These are phyloP conservation scores for Fusarium haematococcum DNA, from an alignment of 2,329 filamentous ascomycete genomes.

Conservation along the genomic window DNA sequence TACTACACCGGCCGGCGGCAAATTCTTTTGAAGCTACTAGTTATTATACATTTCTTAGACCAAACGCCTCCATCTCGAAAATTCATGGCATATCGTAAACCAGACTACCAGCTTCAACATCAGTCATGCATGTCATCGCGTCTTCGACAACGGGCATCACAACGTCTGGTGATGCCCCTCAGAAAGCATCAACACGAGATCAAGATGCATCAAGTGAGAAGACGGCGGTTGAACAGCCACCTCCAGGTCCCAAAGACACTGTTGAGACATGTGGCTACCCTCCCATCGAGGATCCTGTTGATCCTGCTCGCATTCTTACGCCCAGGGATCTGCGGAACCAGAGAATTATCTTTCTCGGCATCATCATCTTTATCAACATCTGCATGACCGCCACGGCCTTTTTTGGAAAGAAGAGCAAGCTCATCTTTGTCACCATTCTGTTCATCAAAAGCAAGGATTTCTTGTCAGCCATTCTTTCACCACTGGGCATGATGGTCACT, in stretches of 20 bases:
- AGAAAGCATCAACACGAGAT: not conserved
- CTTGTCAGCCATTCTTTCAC: constrained; percentile 29
- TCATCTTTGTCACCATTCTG: constrained; percentile 24
- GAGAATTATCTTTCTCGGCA: constrained; percentile 22
- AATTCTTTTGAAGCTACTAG: not conserved
- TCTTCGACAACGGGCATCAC: not conserved
- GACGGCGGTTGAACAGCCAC: not conserved
- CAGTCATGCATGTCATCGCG: not conserved
- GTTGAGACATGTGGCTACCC: constrained; percentile 32
- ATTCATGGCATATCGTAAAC: not conserved
- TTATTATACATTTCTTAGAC: not conserved
- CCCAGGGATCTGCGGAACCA: constrained; percentile 30
- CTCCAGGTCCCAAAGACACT: constrained; percentile 2
- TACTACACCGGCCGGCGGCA: not conserved
- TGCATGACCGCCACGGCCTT: constrained; percentile 28
- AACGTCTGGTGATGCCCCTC: not conserved
- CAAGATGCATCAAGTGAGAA: not conserved
- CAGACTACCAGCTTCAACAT: not conserved
- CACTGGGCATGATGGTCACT: constrained; percentile 14
- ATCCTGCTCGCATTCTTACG: constrained; percentile 28
- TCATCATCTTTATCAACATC: constrained; percentile 32
- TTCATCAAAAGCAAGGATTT: constrained; percentile 43
- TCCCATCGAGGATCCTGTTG: constrained; percentile 27
- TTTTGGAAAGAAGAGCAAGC: constrained; percentile 34
- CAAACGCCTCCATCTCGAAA: not conserved